These are phyloP conservation scores for Rhododendron mucronatum DNA, from an alignment of 148 eudicot genomes.

Conservation along the genomic window DNA sequence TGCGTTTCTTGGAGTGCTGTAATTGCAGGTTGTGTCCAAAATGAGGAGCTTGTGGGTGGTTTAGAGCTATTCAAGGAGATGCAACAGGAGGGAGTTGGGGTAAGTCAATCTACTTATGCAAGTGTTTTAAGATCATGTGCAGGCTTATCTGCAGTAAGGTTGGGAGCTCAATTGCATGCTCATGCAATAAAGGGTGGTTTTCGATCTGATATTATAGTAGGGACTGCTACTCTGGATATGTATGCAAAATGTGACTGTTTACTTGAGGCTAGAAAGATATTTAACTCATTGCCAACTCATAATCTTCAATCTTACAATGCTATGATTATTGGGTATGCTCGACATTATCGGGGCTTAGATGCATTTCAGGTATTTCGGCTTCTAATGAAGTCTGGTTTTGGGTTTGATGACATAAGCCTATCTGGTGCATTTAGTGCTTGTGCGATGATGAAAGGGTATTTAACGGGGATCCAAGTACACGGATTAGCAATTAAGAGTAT, in stretches of 20 bases:
- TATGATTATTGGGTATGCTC: constrained; percentile 69
- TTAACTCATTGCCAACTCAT: constrained; percentile 45
- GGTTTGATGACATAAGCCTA: constrained; percentile 70
- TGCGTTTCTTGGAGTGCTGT: constrained; percentile 93
- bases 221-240: constrained; percentile 91
- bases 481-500: constrained; percentile 58
- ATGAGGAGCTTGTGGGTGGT: constrained; percentile 45
- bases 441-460: constrained; percentile 46
- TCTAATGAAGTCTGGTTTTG: constrained; percentile 50
- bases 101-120: constrained; percentile 87
- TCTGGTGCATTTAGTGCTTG: constrained; percentile 79
- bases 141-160: constrained; percentile 37
- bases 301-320: constrained; percentile 75
- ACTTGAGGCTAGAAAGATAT: constrained; percentile 59
- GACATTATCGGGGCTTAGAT: constrained; percentile 47
- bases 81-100: constrained; percentile 71
- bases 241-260: constrained; percentile 69
- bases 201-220: constrained; percentile 59
- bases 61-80: constrained; percentile 68
- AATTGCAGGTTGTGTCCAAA: constrained; percentile 80
- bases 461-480: constrained; percentile 62
- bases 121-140: constrained; percentile 88
- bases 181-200: constrained; percentile 72
- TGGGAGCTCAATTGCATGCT: constrained; percentile 83
- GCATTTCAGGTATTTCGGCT: constrained; percentile 50